Percentiles rank a stretch among this genome's conserved stretches.
These are phyloP conservation scores for Candida glaebosa DNA, from an alignment of 805 yeast species.

Conservation along the genomic window DNA sequence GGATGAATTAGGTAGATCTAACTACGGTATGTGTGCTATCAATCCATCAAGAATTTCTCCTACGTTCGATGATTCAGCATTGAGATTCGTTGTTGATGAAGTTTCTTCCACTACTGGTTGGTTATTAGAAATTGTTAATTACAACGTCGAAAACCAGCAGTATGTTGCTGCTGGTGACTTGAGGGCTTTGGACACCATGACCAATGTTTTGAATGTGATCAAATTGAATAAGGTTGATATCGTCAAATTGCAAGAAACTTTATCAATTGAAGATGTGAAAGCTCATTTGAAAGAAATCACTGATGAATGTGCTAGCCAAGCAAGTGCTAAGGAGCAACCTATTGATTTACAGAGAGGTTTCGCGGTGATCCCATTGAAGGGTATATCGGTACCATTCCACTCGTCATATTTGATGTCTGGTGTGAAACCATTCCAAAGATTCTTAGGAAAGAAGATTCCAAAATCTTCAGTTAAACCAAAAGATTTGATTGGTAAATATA, in stretches of 20 bases:
- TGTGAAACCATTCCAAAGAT: slow-evolving; percentile 98
- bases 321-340: slow-evolving; percentile 90
- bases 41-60: slow-evolving; percentile 91
- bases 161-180: slow-evolving; percentile 99
- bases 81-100: slow-evolving; percentile 90
- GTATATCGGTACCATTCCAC: slow-evolving; percentile 99
- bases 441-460: slow-evolving; percentile 92
- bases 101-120: slow-evolving; percentile 81
- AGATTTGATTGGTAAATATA: slow-evolving; percentile 89
- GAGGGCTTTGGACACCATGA: slow-evolving; percentile 88
- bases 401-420: slow-evolving; percentile 97
- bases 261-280: slow-evolving; percentile 84
- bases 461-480: slow-evolving; percentile 94
- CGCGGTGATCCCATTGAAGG: slow-evolving; percentile 97
- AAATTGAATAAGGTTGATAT: slow-evolving; percentile 93
- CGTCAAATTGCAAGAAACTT: slow-evolving; percentile 75
- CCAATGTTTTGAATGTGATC: slow-evolving; percentile 89
- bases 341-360: slow-evolving; percentile 96
- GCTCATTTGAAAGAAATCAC: slow-evolving; percentile 87
- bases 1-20: slow-evolving; percentile 91
- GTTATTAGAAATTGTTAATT: slow-evolving; percentile 97
- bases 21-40: slow-evolving; percentile 98
- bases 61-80: slow-evolving; percentile 89
- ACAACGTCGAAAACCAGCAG: slow-evolving; percentile 96
- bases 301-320: slow-evolving; percentile 76